Evolutionary conservation across 2,329 filamentous ascomycete genomes (phyloP), one percentile per base, ranked within the genome.

Genomic region (Arthroderma sp.): DNA sequence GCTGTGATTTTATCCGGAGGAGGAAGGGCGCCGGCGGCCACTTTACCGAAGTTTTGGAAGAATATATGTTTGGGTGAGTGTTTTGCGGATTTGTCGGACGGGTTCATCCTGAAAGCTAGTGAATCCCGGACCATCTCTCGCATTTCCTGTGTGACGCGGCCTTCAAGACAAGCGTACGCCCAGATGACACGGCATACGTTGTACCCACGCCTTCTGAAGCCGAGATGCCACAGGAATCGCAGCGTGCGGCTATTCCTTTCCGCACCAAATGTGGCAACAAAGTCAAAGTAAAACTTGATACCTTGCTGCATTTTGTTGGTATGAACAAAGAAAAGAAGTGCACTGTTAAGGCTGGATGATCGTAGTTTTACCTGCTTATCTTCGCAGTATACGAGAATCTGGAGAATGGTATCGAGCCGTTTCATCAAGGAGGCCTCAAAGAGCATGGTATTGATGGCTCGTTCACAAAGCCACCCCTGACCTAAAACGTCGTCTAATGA

Each of bases 181-280:
- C 70, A 73, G 4, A 72, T 48, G 6, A 71, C 66, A 7, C 65
- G 64, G 42, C 63, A 65, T 7, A 66, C 53, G 43, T 71, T 72
- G 49, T 65, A 65, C 32, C 56, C 51, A 22, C 55, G 55, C 38
- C 47, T 49, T 15, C 55, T 55, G 58, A 61, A 68, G 5, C 67
- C 68, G n/a, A 61, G 52, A 11, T 60, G 46, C 43, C 72, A 71
- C 10, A 73, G 56, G 9, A 55, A 52, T 29, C 65, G 57, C 47
- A 60, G 65, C 1, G 57, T 61, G 3, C 51, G 38, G 4, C 46
- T 34, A 10, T 57, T 49, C 9, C 45, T 41, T 22, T 41, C n/a
- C 10, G 54, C 22, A 5, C 15, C 28, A 31, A 48, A 56, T 5
- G 48, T 29, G 3, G 38, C 9, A 4, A 29, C 15, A 40, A 55